Base-by-base conservation (phyloP, 345 rosid species). In the Fremontodendron californicum region DNA sequence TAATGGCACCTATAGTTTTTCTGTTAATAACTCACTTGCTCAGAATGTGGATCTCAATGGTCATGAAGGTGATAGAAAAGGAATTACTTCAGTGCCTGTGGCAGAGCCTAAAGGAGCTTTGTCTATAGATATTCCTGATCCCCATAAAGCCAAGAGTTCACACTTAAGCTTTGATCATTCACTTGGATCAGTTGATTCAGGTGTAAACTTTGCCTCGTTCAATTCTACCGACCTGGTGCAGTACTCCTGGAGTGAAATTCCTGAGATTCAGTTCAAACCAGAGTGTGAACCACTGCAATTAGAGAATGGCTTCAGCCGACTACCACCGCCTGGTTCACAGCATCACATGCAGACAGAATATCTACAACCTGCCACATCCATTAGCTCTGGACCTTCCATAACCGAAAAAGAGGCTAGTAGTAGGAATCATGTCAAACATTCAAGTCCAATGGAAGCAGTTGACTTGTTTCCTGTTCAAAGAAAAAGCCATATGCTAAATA, bases 161-260 rank as follows among this genome's bases (percentile, higher is more conserved):
- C 83, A 84, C 31, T 42, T 84, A 62, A 87, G 86, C 37, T 86
- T 84, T 35, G 86, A 85, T 55, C 83, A 64, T 64, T 79, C 90
- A 31, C 35, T 88, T 75, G 65, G 74, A 2, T 67, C 85, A 8
- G 57, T 77, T 15, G 83, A 69, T 60, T 75, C 85, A 9, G 85
- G 84, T 58, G 79, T 76, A 27, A 83, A 78, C 73, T 82, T 83
- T 66, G 27, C 79, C 29, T 80, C 84, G 4, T 81, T 88, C 78
- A 87, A 83, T 75, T 80, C 90, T 58, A 76, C 78, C 19, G 80
- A 83, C 69, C 77, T 83, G 3, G 0, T 79, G n/a, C 86, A 51
- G 18, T 87, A 78, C 63, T 16, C 87, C 16, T 89, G 95, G 97
- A 65, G 64, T 65, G 91, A 89, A 77, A 81, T 82, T 85, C 80